Evolutionary conservation across 2,329 filamentous ascomycete genomes (phyloP), one percentile per base, ranked within the genome.

Genomic region (Madurella fahalii): DNA sequence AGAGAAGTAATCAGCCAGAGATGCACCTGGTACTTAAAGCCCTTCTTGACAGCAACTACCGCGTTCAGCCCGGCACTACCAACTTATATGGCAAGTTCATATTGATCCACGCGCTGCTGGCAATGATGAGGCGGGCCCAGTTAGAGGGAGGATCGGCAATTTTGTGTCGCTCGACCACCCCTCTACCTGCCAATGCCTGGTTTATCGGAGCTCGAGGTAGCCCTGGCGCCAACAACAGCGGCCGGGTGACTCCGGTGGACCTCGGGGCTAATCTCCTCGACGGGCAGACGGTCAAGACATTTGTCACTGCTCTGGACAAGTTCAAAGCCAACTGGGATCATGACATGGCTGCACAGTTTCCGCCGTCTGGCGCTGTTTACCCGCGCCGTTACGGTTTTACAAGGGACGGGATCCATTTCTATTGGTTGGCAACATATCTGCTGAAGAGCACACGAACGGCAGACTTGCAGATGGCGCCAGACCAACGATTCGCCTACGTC

Each of bases 41-140:
- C 1, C 72, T 90, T 41, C 74, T 88, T 52, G 78, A 86, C 58
- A 71, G 74, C 5, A 78, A 75, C 9, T 77, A 80, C 58, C 76
- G 81, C 46, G 81, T 89, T 51, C 80, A 83, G 54, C 80, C 82
- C 3, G 80, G 83, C 43, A 80, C 80, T 18, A 90, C 86, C 1
- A 90, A 90, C 62, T 73, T 86, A 2, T 87, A 85, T 63, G 85
- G 84, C 37, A 90, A 90, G 64, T 90, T 90, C 63, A 80, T 90
- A 52, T 69, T 90, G 45, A 82, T 90, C 8, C 87, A 90, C 63
- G 82, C 81, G 12, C 73, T 91, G 50, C 77, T 88, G 52, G 76
- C 82, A 5, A 77, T 87, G 59, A 80, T 90, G 59, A 69, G 71
- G 50, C 69, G 70, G 34, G 73, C 71, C 11, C 73, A 75, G 53